A percentile compares a stretch with the other conserved stretches of the same genome.
phyloP scores from a whole-genome alignment of 2,329 filamentous ascomycete genomes.

The Neonectria punicea region DNA sequence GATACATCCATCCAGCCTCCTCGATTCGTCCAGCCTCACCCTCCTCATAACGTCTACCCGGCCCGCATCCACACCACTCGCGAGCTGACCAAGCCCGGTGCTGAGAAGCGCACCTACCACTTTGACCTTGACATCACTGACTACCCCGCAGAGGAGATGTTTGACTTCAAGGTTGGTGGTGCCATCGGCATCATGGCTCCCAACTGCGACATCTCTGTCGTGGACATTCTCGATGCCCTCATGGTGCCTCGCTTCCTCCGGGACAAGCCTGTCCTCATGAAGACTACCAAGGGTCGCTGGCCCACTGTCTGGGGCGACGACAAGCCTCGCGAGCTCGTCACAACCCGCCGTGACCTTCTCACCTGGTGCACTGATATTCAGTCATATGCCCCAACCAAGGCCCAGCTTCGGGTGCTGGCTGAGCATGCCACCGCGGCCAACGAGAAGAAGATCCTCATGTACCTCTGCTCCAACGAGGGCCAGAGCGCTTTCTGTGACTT shows the following conservation, averaged over 20 bases:
- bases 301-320: slow-evolving; percentile 99
- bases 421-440: slow-evolving; percentile 83
- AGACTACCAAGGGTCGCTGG: slow-evolving; percentile 86
- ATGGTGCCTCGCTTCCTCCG: slow-evolving; percentile 84
- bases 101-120: slow-evolving; percentile 97
- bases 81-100: slow-evolving; percentile 86
- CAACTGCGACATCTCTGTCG: slow-evolving; percentile 80
- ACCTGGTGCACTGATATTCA: slow-evolving; percentile 97
- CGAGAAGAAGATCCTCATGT: slow-evolving; percentile 90
- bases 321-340: slow-evolving; percentile 82
- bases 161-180: slow-evolving; percentile 96
- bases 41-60: slow-evolving; percentile 90
- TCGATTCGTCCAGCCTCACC: slow-evolving; percentile 91
- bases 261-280: slow-evolving; percentile 83
- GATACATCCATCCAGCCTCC: slow-evolving; percentile 79
- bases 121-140: slow-evolving; percentile 97
- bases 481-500: slow-evolving; percentile 95
- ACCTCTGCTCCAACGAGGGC: slow-evolving; percentile 88
- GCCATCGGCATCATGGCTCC: slow-evolving; percentile 94
- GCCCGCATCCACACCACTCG: slow-evolving; percentile 87
- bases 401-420: slow-evolving; percentile 83
- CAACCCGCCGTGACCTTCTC: slow-evolving; percentile 89
- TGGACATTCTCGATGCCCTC: slow-evolving; percentile 85
- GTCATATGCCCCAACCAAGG: slow-evolving; percentile 91
- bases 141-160: slow-evolving; percentile 84